A percentile compares a stretch with the other conserved stretches of the same genome.
phyloP scores from a whole-genome alignment of 495 filamentous ascomycete genomes.

The Annulohypoxylon maeteangense region DNA sequence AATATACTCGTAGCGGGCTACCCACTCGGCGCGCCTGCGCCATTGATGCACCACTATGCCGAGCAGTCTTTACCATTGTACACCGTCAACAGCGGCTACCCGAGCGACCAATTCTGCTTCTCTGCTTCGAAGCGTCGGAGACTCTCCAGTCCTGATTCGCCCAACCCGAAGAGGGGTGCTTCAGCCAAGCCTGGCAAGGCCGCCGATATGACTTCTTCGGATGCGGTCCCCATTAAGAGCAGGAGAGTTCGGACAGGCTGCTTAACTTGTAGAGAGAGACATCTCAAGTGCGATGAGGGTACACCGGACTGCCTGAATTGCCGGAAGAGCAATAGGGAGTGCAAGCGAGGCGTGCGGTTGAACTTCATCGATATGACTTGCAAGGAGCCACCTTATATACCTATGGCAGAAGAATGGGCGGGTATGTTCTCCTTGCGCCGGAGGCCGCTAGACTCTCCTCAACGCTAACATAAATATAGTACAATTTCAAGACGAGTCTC shows the following conservation, averaged over 20 bases:
- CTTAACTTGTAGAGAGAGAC: constrained; percentile 78
- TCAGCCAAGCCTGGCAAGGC: constrained; percentile 43
- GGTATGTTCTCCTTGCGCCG: constrained; percentile 53
- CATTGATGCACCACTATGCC: constrained; percentile 44
- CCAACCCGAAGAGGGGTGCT: constrained; percentile 15
- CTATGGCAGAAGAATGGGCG: constrained; percentile 72
- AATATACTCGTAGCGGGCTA: constrained; percentile 50
- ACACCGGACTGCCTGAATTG: constrained; percentile 86
- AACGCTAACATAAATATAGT: constrained; percentile 54
- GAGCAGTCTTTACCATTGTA: constrained; percentile 50
- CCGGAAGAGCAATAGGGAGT: constrained; percentile 83
- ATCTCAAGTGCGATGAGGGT: constrained; percentile 80
- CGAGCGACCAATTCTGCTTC: constrained; percentile 37
- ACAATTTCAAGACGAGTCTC: constrained; percentile 86
- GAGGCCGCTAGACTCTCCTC: not conserved
- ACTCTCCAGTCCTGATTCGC: constrained; percentile 9
- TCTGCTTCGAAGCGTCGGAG: constrained; percentile 46
- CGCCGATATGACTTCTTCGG: constrained; percentile 41
- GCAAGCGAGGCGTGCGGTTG: constrained; percentile 85
- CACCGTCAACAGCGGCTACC: constrained; percentile 46
- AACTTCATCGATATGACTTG: constrained; percentile 93
- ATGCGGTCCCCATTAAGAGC: constrained; percentile 63
- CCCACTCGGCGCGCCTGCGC: constrained; percentile 45
- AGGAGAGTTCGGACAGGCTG: constrained; percentile 80
- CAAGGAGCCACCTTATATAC: constrained; percentile 72